A percentile compares a stretch with the other conserved stretches of the same genome.
Conservation (phyloP, 2,329 filamentous ascomycete genomes). For the Madurella fahalii region DNA sequence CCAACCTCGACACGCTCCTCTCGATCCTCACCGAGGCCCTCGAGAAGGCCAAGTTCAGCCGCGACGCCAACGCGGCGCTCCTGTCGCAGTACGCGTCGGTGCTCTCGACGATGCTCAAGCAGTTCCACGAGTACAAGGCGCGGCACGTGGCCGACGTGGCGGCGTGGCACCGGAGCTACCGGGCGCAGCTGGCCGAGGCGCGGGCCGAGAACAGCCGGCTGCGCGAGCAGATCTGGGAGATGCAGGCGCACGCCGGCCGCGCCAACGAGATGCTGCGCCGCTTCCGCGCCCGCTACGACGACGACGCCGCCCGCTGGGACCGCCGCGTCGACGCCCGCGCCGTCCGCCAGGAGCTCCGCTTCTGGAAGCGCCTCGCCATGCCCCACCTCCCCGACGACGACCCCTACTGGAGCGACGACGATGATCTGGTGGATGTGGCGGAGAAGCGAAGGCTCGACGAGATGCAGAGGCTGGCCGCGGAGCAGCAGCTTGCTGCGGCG, state of each 20-base stretch:
- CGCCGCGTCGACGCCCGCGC: conserved; percentile 50
- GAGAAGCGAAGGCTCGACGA: conserved; percentile 56
- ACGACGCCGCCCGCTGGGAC: conserved; percentile 52
- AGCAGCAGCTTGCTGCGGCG: conserved; percentile 30
- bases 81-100: conserved; percentile 56
- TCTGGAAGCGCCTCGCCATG: conserved; percentile 65
- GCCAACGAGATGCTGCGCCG: conserved; percentile 56
- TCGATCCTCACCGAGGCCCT: conserved; percentile 59
- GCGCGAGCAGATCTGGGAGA: conserved; percentile 63
- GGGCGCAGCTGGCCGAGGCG: conserved; percentile 60
- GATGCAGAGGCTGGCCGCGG: conserved; percentile 44
- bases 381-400: conserved; percentile 57
- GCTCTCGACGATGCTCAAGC: conserved; percentile 55
- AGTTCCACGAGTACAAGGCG: conserved; percentile 63
- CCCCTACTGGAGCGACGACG: conserved; percentile 60
- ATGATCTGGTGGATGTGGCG: conserved; percentile 57
- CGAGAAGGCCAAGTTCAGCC: conserved; percentile 57
- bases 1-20: conserved; percentile 58
- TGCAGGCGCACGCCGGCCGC: conserved; percentile 56
- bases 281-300: conserved; percentile 54
- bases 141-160: conserved; percentile 59
- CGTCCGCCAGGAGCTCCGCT: conserved; percentile 55
- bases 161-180: conserved; percentile 63
- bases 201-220: conserved; percentile 60
- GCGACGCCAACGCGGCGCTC: conserved; percentile 57